Conservation (phyloP, 2,329 filamentous ascomycete species). For the Tolypocladium amazonense region DNA sequence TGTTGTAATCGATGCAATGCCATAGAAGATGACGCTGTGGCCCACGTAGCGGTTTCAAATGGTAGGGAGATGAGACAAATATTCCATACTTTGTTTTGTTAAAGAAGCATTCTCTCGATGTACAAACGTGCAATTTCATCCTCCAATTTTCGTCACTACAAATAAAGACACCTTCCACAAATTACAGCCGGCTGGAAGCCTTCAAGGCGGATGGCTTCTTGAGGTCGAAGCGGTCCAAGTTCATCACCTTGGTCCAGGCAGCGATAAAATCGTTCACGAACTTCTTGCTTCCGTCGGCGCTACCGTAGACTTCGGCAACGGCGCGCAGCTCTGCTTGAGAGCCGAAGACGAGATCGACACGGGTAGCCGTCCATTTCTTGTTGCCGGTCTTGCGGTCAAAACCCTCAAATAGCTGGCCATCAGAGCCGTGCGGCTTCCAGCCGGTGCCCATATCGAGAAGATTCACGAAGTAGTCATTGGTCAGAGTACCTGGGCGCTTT, state of each 20-base stretch:
- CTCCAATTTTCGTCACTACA: neutral
- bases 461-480: constrained; percentile 77
- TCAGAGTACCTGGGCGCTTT: constrained; percentile 53
- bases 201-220: constrained; percentile 5
- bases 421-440: constrained; percentile 39
- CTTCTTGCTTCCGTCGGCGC: constrained; percentile 46
- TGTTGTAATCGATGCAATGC: too few species aligned
- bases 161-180: neutral
- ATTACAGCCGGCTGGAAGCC: constrained; percentile 8
- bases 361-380: constrained; percentile 60
- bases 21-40: neutral
- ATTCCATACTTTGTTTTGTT: neutral
- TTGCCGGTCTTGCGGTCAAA: constrained; percentile 53
- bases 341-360: constrained; percentile 60
- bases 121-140: neutral
- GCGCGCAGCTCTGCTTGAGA: constrained; percentile 66
- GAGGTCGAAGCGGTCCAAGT: constrained; percentile 61
- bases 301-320: constrained; percentile 58
- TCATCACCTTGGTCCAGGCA: constrained; percentile 67
- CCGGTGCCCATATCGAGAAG: constrained; percentile 55
- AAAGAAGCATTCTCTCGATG: neutral
- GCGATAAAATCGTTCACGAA: constrained; percentile 62
- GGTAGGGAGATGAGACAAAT: neutral
- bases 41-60: neutral
- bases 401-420: constrained; percentile 50